Base-by-base conservation (phyloP, 2,329 filamentous ascomycete species). In the Biscogniauxia sp. region DNA sequence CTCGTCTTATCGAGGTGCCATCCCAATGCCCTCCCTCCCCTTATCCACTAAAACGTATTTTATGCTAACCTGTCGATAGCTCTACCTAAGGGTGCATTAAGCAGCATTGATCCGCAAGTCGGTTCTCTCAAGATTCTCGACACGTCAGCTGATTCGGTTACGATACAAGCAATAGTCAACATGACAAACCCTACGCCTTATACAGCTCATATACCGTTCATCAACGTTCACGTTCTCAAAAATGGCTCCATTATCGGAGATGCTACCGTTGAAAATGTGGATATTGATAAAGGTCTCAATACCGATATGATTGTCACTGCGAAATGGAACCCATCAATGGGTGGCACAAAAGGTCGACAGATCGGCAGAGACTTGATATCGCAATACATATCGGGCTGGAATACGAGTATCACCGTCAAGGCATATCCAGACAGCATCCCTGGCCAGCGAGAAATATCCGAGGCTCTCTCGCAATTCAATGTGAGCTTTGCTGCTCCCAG, bases 181-280 rank as follows among this genome's bases (percentile, higher is more conserved):
- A 82, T 97, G 62, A 96, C 91, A 3, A 99, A 99, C 70, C 93
- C 94, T 1, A 96, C 93, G 0, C 84, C 88, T 3, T 97, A 98
- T 74, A 88, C 91, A 4, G 93, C 92, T 3, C 81, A 80, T 1
- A 81, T 98, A n/a, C 94, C 94, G 1, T 94, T 87, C 64, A 77
- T 92, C 64, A 93, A 90, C 72, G 83, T 96, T 51, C 86, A 93
- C 63, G 77, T 98, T 51, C 74, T 91, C 28, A 87, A 86, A 68
- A 93, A 96, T 68, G 86, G 83, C 11, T 88, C 88, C 0, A 73
- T 90, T 7, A 79, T 99, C 37, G 95, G 91, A 32, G 89, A 94
- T 72, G 88, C 90, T 13, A 89, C 84, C 0, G 85, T 87, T 2
- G 79, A 81, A 58, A 79, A 93, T 68, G 70, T 93, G 20, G 76